These are phyloP conservation scores for Mucor plumbeus DNA, from an alignment of 371 early-diverging fungal species.

Conservation along the genomic window DNA sequence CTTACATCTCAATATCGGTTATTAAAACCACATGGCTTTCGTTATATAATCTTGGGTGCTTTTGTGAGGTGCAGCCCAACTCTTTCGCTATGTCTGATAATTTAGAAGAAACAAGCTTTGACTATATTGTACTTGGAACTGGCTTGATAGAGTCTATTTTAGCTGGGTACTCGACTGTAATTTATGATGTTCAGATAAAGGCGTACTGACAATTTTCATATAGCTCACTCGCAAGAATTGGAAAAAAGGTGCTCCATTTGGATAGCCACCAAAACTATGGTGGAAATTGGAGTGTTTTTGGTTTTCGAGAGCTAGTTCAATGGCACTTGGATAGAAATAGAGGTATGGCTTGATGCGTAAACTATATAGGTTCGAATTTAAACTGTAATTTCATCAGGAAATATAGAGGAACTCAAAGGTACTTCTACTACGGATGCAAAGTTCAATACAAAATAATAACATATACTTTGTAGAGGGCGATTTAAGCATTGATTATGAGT, in stretches of 20 bases:
- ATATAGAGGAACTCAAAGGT: background rate
- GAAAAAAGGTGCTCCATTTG: conserved; percentile 90
- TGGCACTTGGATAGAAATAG: conserved; percentile 10
- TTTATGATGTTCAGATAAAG: background rate
- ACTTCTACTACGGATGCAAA: background rate
- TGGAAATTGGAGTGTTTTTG: conserved; percentile 72
- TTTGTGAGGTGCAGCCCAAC: background rate
- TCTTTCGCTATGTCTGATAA: conserved; percentile 19
- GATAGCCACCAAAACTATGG: conserved; percentile 90
- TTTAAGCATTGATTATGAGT: conserved; percentile 21
- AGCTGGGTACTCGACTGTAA: conserved; percentile 62
- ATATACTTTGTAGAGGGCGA: background rate
- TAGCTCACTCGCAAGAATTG: conserved; percentile 78
- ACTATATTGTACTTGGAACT: conserved; percentile 88
- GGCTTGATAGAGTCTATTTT: conserved; percentile 88
- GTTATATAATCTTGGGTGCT: background rate
- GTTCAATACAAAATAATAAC: background rate
- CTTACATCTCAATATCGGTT: background rate
- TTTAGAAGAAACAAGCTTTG: conserved; percentile 66
- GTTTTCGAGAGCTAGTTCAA: conserved; percentile 37
- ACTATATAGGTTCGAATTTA: background rate
- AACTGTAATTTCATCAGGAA: background rate
- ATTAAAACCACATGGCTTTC: background rate
- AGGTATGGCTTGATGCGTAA: background rate
- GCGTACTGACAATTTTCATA: background rate